Evolutionary conservation across 202 grass and related monocot genomes (phyloP).

Genomic region (Tripidium arundinaceum): DNA sequence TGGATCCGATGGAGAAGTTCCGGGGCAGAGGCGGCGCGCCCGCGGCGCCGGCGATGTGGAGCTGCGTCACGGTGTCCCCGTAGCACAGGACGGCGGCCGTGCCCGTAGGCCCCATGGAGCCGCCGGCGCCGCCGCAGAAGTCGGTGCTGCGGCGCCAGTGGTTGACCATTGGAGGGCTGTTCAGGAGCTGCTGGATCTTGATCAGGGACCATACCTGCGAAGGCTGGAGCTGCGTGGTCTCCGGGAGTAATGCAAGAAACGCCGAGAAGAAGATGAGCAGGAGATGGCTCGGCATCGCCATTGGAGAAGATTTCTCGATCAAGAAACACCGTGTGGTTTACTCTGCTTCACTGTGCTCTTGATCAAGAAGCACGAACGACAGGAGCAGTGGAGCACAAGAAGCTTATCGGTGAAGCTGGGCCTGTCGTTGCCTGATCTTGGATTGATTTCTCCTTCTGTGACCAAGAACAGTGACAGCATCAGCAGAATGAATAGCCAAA

Average conservation of each 20-base stretch:
- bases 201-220: slow-evolving; percentile 79
- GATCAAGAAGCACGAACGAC: slow-evolving; percentile 2
- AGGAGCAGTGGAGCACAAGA: neutral
- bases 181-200: slow-evolving; percentile 75
- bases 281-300: slow-evolving; percentile 5
- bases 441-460: neutral
- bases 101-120: slow-evolving; percentile 26
- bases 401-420: neutral
- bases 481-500: slow-evolving; percentile 6
- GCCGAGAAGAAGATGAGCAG: slow-evolving; percentile 31
- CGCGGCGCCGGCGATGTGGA: slow-evolving; percentile 55
- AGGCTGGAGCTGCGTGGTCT: slow-evolving; percentile 48
- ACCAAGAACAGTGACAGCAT: slow-evolving; percentile 3
- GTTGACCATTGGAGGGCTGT: slow-evolving; percentile 51
- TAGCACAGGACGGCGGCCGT: slow-evolving; percentile 78
- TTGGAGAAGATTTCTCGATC: neutral
- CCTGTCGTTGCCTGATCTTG: neutral
- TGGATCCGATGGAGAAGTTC: slow-evolving; percentile 70
- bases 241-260: slow-evolving; percentile 36
- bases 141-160: slow-evolving; percentile 71
- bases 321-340: neutral
- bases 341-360: neutral
- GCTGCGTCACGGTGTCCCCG: slow-evolving; percentile 74
- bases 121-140: slow-evolving; percentile 58
- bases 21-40: slow-evolving; percentile 49